A percentile compares a stretch with the other conserved stretches of the same genome.
phyloP scores from a whole-genome alignment of 768 basidiomycete species.

The Suillus placidus region DNA sequence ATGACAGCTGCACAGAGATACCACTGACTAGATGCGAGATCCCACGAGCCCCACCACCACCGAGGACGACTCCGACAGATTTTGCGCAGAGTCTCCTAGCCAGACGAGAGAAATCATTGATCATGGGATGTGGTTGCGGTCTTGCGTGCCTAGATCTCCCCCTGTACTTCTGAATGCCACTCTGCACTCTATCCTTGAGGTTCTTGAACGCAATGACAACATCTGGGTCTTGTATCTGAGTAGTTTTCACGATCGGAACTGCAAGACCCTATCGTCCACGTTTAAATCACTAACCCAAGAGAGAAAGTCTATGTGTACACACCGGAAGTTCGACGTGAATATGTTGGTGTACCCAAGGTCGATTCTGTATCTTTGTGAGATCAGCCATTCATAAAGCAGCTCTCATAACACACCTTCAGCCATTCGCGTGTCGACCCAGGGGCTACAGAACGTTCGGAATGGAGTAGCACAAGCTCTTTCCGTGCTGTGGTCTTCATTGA shows the following conservation, averaged over 20 bases:
- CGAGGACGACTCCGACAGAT: constrained; percentile 91
- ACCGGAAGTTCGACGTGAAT: constrained; percentile 92
- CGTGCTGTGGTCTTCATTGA: constrained; percentile 98
- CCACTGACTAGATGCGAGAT: constrained; percentile 64
- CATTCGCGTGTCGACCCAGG: constrained; percentile 95
- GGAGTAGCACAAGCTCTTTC: constrained; percentile 93
- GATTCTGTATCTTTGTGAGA: constrained; percentile 55
- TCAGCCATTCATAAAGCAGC: constrained; percentile 7
- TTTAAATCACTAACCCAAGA: constrained; percentile 10
- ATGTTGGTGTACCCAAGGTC: constrained; percentile 96
- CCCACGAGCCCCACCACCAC: constrained; percentile 97
- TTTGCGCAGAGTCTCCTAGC: constrained; percentile 91
- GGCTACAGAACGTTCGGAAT: constrained; percentile 85
- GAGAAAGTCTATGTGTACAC: constrained; percentile 24
- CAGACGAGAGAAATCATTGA: constrained; percentile 89
- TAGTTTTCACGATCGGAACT: constrained; percentile 61
- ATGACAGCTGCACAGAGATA: constrained; percentile 19
- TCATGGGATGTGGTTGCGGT: constrained; percentile 78
- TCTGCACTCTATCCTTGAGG: constrained; percentile 91
- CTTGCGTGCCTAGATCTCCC: constrained; percentile 60
- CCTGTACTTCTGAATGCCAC: constrained; percentile 85
- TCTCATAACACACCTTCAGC: constrained; percentile 68
- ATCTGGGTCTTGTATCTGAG: constrained; percentile 77
- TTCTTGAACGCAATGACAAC: constrained; percentile 89
- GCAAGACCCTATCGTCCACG: constrained; percentile 61